phyloP scores from a whole-genome alignment of 2,329 filamentous ascomycete genomes.

The Emergomyces pasteurianus region DNA sequence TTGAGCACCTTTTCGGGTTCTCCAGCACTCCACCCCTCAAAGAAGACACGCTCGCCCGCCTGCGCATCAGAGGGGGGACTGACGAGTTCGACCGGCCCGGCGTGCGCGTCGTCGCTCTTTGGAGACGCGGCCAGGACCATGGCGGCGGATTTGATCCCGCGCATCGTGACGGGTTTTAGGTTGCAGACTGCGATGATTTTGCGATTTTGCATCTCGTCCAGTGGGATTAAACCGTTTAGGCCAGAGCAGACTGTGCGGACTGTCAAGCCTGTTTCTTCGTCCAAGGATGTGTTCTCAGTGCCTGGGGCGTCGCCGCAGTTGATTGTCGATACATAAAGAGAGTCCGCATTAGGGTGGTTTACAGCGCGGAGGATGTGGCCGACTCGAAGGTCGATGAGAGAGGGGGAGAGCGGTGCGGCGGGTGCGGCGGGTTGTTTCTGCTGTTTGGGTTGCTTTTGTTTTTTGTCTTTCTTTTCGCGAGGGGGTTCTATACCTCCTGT shows the following conservation, averaged over 20 bases:
- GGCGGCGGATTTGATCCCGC: conserved; percentile 65
- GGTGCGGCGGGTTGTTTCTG: conserved; percentile 53
- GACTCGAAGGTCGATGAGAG: conserved; percentile 86
- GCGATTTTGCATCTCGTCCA: conserved; percentile 93
- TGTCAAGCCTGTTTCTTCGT: conserved; percentile 78
- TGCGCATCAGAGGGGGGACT: conserved; percentile 64
- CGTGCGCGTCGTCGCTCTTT: conserved; percentile 70
- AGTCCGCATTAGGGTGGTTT: conserved; percentile 94
- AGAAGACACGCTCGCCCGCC: conserved; percentile 80
- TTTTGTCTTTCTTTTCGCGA: conserved; percentile 51
- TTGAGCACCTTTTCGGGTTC: conserved; percentile 89
- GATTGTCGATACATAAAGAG: conserved; percentile 88
- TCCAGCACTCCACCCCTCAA: conserved; percentile 77
- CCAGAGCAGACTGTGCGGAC: conserved; percentile 95
- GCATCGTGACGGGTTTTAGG: conserved; percentile 98
- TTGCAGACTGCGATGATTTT: conserved; percentile 96
- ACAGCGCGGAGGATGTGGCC: conserved; percentile 95
- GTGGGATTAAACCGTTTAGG: conserved; percentile 79
- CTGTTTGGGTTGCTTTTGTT: conserved; percentile 72
- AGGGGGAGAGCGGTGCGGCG: conserved; percentile 66
- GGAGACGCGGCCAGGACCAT: conserved; percentile 97
- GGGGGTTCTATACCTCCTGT: conserved; percentile 15
- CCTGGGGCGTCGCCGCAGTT: conserved; percentile 81
- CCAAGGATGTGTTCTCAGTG: conserved; percentile 65
- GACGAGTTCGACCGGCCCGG: conserved; percentile 84